phyloP scores from a whole-genome alignment of 1,284 basidiomycete species.

The Crucibulum cyathiforme region DNA sequence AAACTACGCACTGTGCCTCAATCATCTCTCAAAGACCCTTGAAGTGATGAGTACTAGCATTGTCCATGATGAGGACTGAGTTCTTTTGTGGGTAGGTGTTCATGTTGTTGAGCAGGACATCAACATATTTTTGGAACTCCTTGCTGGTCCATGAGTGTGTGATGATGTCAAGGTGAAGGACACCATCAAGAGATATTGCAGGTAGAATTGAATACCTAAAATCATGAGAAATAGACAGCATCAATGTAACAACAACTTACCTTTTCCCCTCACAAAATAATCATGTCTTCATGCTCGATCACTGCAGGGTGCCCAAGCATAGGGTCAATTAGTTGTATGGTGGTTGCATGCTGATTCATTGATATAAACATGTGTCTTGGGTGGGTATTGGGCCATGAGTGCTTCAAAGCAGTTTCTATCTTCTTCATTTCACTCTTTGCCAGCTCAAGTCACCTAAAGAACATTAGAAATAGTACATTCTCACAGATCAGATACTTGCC shows the following conservation, averaged over 20 bases:
- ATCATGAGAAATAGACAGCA: not conserved
- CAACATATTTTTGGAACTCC: conserved; percentile 8
- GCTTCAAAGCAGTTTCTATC: not conserved
- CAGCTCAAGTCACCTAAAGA: not conserved
- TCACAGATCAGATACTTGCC: no score
- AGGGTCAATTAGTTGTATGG: not conserved
- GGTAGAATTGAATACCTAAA: not conserved
- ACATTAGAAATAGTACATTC: not conserved
- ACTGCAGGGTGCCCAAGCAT: not conserved
- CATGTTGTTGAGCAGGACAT: conserved; percentile 17
- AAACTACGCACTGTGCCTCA: conserved; percentile 26
- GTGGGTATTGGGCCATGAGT: not conserved
- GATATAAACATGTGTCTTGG: not conserved
- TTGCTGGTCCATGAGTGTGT: no score
- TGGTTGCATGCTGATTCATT: not conserved
- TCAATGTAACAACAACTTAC: not conserved
- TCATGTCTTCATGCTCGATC: not conserved
- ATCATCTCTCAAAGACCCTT: conserved; percentile 33
- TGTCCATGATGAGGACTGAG: conserved; percentile 44
- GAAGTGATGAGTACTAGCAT: conserved; percentile 37
- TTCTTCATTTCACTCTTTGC: not conserved
- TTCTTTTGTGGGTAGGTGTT: conserved; percentile 19
- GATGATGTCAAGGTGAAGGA: not conserved
- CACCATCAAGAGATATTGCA: not conserved
- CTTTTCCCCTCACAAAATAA: not conserved